Evolutionary conservation across 2,329 filamentous ascomycete genomes (phyloP).

Genomic region (Lachnellula occidentalis): DNA sequence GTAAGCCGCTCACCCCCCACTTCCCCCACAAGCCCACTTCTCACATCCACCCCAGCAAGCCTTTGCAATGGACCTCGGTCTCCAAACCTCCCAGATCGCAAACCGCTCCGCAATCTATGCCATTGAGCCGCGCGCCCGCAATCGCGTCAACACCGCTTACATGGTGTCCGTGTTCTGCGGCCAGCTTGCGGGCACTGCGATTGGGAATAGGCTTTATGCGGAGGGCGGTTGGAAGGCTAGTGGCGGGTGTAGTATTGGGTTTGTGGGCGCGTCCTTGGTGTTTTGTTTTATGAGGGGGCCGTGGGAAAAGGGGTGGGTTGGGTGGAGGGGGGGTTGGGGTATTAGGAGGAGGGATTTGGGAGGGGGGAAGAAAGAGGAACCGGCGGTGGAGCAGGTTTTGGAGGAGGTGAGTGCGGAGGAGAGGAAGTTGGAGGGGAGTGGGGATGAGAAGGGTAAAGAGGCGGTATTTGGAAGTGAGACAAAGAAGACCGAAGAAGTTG

Average conservation of each 20-base stretch:
- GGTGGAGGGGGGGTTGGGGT: slow-evolving; percentile 54
- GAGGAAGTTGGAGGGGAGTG: neutral
- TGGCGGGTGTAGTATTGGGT: slow-evolving; percentile 51
- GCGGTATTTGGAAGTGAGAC: neutral
- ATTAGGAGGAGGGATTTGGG: slow-evolving; percentile 32
- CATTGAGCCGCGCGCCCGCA: slow-evolving; percentile 65
- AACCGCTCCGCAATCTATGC: slow-evolving; percentile 66
- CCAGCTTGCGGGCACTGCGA: slow-evolving; percentile 65
- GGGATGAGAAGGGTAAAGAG: neutral
- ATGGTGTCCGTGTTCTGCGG: slow-evolving; percentile 74
- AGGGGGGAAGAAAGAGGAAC: slow-evolving; percentile 8
- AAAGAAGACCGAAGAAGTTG: no score
- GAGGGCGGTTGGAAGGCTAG: slow-evolving; percentile 50
- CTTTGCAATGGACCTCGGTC: slow-evolving; percentile 63
- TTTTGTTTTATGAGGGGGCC: slow-evolving; percentile 46
- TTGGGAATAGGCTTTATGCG: slow-evolving; percentile 51
- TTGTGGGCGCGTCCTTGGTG: slow-evolving; percentile 44
- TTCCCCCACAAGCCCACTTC: no score
- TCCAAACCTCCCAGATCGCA: slow-evolving; percentile 68
- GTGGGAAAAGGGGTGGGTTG: slow-evolving; percentile 52
- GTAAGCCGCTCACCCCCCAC: no score
- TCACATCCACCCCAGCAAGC: slow-evolving; percentile 43
- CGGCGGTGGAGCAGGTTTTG: slow-evolving; percentile 13
- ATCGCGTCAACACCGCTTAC: slow-evolving; percentile 75
- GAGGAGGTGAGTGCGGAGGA: slow-evolving; percentile 16